These are phyloP conservation scores for Trichocladium uniseriatum DNA, from an alignment of 495 filamentous ascomycete genomes.

Conservation along the genomic window DNA sequence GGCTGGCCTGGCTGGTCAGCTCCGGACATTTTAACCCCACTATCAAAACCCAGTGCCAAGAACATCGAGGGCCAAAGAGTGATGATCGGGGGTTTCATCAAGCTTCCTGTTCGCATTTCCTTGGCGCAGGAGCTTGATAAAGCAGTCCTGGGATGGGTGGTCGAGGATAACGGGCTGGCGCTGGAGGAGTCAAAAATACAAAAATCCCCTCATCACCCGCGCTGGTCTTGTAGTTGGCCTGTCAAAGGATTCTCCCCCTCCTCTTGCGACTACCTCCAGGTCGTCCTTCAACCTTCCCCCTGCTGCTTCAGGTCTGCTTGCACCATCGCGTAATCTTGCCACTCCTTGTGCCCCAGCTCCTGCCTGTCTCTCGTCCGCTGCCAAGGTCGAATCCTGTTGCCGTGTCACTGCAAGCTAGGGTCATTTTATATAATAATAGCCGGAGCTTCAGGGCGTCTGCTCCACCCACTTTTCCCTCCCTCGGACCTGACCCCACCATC, in stretches of 20 bases:
- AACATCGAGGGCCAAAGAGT: neutral
- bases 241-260: neutral
- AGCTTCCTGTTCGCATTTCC: neutral
- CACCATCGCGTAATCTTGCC: neutral
- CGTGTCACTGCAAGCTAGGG: neutral
- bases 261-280: neutral
- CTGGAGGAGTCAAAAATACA: neutral
- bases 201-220: slow-evolving; percentile 1
- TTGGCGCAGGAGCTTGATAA: no score
- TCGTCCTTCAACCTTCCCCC: no score
- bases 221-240: neutral
- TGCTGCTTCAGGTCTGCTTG: neutral
- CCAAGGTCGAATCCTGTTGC: neutral
- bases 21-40: slow-evolving; percentile 1
- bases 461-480: neutral
- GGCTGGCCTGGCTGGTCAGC: slow-evolving; percentile 4
- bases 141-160: no score
- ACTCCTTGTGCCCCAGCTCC: neutral
- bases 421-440: neutral
- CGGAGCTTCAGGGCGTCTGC: neutral
- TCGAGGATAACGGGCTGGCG: neutral
- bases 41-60: slow-evolving; percentile 11
- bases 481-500: slow-evolving; percentile 9
- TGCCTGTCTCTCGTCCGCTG: neutral
- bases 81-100: neutral